These are phyloP conservation scores for Eutrema heterophyllum DNA, from an alignment of 345 rosid genomes.

Conservation along the genomic window DNA sequence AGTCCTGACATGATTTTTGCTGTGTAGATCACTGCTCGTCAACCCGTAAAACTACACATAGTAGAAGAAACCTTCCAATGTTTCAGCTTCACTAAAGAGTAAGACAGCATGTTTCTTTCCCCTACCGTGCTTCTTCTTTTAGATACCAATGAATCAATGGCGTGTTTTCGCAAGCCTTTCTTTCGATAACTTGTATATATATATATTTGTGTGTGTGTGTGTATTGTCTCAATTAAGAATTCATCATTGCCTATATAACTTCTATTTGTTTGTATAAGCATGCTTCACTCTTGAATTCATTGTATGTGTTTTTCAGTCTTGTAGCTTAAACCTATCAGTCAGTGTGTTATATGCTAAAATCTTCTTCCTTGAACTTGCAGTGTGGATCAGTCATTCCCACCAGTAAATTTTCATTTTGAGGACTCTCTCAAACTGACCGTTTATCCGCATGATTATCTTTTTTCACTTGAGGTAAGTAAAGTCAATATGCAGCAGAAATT, in stretches of 20 bases:
- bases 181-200: too few relatives aligned
- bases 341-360: neutral
- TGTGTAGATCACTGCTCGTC: constrained; percentile 48
- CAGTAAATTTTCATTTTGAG: constrained; percentile 56
- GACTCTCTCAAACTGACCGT: constrained; percentile 51
- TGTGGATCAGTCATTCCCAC: constrained; percentile 60
- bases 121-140: neutral
- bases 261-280: neutral
- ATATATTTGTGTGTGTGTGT: neutral
- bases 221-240: neutral
- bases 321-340: neutral
- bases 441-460: constrained; percentile 73
- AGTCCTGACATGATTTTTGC: neutral
- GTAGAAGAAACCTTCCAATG: constrained; percentile 64
- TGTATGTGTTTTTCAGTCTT: neutral
- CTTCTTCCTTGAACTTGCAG: constrained; percentile 40
- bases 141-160: neutral
- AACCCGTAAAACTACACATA: constrained; percentile 49
- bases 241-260: neutral
- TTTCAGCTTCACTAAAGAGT: constrained; percentile 51
- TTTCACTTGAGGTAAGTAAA: constrained; percentile 42
- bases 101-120: constrained; percentile 29
- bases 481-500: neutral
- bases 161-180: neutral
- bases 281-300: neutral